Conservation (phyloP, 1,139 yeast genomes). For the Saccharomycopsis crataegensis region DNA sequence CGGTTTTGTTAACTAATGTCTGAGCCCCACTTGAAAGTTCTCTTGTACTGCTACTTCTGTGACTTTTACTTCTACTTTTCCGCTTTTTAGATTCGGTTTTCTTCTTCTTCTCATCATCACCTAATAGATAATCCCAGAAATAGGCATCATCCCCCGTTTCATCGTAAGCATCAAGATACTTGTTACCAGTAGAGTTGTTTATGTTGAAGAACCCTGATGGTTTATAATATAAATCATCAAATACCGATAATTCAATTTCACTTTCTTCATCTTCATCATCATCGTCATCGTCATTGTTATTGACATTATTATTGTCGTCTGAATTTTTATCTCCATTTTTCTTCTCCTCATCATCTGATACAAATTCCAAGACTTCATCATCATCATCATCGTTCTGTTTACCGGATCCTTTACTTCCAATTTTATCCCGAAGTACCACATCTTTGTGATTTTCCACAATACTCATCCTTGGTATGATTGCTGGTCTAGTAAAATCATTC, state of each 20-base stretch:
- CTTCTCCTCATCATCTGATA: conserved; percentile 20
- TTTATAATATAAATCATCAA: conserved; percentile 18
- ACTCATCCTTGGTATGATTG: conserved; percentile 9
- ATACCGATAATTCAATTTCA: conserved; percentile 16
- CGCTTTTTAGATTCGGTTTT: neutral
- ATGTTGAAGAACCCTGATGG: conserved; percentile 13
- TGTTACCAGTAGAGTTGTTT: conserved; percentile 4
- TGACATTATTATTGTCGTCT: conserved; percentile 10
- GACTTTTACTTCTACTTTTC: neutral
- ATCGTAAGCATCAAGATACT: conserved; percentile 17
- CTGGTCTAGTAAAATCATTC: neutral
- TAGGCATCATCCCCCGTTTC: conserved; percentile 42
- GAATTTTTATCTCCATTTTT: conserved; percentile 10
- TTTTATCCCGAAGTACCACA: conserved; percentile 13
- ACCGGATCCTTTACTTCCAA: neutral
- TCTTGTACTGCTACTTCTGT: neutral
- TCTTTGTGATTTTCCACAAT: conserved; percentile 17
- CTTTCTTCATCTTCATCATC: conserved; percentile 24
- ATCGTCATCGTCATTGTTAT: conserved; percentile 21
- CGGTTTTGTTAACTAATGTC: neutral
- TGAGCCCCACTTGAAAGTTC: neutral
- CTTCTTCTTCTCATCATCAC: conserved; percentile 21
- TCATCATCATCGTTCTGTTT: conserved; percentile 16
- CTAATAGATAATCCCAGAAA: conserved; percentile 45
- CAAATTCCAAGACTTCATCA: conserved; percentile 18